Percentiles rank a stretch among this genome's conserved stretches.
These are phyloP conservation scores for Sequoiadendron giganteum DNA, from an alignment of 75 land plant species.

Conservation along the genomic window DNA sequence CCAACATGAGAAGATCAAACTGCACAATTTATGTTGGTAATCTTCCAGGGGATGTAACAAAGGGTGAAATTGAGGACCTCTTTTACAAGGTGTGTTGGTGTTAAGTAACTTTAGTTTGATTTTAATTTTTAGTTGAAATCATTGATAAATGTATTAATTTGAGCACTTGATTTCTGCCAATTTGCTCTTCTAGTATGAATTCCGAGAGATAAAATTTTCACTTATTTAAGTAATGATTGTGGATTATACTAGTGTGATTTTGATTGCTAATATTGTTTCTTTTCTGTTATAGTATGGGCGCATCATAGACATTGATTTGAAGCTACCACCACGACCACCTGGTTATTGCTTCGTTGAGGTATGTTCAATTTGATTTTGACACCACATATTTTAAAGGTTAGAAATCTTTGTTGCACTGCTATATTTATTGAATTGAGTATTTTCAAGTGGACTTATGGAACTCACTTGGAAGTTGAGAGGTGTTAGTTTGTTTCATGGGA, in stretches of 20 bases:
- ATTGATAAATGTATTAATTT: not conserved
- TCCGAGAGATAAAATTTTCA: not conserved
- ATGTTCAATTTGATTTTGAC: not conserved
- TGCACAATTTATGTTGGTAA: slow-evolving; percentile 29
- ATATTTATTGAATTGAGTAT: not conserved
- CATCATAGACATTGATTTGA: slow-evolving; percentile 20
- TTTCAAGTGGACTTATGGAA: not conserved
- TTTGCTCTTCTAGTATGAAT: not conserved
- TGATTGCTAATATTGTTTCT: not conserved
- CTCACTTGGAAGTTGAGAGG: not conserved
- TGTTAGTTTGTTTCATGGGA: not conserved
- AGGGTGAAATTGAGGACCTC: slow-evolving; percentile 26
- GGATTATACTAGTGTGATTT: not conserved
- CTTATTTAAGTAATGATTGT: not conserved
- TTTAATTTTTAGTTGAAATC: not conserved
- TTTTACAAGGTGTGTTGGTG: slow-evolving; percentile 24
- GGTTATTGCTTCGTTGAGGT: slow-evolving; percentile 26
- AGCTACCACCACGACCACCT: slow-evolving; percentile 24
- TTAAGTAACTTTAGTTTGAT: not conserved
- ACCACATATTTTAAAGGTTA: not conserved
- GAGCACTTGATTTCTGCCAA: not conserved
- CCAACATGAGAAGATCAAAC: slow-evolving; percentile 41
- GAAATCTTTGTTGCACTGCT: not conserved
- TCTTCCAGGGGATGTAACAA: slow-evolving; percentile 25
- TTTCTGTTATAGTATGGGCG: slow-evolving; percentile 16